These are phyloP conservation scores for Chytridium lagenaria DNA, from an alignment of 371 early-diverging fungal genomes.

Conservation along the genomic window DNA sequence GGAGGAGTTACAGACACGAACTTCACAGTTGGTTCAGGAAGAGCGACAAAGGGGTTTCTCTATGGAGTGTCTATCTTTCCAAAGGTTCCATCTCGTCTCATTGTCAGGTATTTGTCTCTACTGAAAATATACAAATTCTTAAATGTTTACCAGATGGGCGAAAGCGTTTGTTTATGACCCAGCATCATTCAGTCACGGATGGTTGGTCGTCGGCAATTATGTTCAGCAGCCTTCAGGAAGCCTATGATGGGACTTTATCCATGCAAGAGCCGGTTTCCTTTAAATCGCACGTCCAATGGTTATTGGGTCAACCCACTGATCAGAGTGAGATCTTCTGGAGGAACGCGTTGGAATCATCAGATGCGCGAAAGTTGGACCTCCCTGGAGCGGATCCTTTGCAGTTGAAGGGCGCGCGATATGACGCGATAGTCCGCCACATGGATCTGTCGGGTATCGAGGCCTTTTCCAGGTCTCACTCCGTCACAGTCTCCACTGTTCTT, in stretches of 20 bases:
- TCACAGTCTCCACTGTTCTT: constrained; percentile 24
- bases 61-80: background rate
- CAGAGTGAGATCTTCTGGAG: constrained; percentile 12
- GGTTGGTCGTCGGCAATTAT: constrained; percentile 15
- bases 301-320: background rate
- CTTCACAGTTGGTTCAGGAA: background rate
- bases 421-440: background rate
- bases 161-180: constrained; percentile 10
- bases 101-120: background rate
- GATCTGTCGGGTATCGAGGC: background rate
- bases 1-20: background rate
- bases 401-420: background rate
- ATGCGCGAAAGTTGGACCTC: background rate
- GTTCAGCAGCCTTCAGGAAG: constrained; percentile 5
- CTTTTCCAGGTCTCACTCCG: constrained; percentile 13
- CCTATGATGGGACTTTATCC: background rate
- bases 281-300: constrained; percentile 9
- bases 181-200: constrained; percentile 12
- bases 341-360: background rate
- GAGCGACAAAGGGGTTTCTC: background rate
- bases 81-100: background rate
- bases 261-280: background rate
- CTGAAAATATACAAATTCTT: background rate
- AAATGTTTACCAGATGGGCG: constrained; percentile 4
- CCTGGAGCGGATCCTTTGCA: background rate